Conservation (phyloP, 192 early-diverging fungal genomes). For the Backusella circina region DNA sequence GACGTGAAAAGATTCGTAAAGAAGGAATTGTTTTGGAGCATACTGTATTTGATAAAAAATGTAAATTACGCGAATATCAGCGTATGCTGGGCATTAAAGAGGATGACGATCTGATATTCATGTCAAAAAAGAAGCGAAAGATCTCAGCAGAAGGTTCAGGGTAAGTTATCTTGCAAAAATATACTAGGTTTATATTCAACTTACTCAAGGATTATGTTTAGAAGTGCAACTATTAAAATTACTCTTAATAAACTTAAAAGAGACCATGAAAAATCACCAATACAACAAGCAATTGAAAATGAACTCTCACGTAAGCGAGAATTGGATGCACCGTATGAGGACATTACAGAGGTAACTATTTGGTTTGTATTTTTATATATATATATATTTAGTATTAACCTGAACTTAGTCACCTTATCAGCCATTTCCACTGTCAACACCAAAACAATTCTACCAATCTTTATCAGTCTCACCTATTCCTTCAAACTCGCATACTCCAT, state of each 20-base stretch:
- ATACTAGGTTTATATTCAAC: not conserved
- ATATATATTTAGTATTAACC: not conserved
- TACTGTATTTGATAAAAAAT: constrained; percentile 67
- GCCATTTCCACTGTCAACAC: constrained; percentile 37
- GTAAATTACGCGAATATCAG: constrained; percentile 58
- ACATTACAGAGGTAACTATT: constrained; percentile 64
- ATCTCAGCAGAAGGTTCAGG: constrained; percentile 30
- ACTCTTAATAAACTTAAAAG: constrained; percentile 50
- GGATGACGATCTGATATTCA: constrained; percentile 46
- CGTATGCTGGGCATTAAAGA: constrained; percentile 67
- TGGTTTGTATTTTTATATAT: not conserved
- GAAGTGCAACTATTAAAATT: constrained; percentile 59
- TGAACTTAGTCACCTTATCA: constrained; percentile 43
- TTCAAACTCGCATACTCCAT: not conserved
- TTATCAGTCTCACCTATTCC: not conserved
- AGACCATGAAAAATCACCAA: constrained; percentile 39
- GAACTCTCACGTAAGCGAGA: constrained; percentile 53
- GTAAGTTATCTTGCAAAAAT: constrained; percentile 20
- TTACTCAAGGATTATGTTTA: not conserved
- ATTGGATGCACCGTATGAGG: constrained; percentile 63
- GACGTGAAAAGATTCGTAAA: constrained; percentile 73
- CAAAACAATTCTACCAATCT: constrained; percentile 35
- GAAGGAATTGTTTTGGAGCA: constrained; percentile 76
- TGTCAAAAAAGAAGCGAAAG: constrained; percentile 41
- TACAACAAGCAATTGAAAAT: constrained; percentile 47